These are phyloP conservation scores for Neurospora sp. DNA, from an alignment of 495 filamentous ascomycete genomes.

Conservation along the genomic window DNA sequence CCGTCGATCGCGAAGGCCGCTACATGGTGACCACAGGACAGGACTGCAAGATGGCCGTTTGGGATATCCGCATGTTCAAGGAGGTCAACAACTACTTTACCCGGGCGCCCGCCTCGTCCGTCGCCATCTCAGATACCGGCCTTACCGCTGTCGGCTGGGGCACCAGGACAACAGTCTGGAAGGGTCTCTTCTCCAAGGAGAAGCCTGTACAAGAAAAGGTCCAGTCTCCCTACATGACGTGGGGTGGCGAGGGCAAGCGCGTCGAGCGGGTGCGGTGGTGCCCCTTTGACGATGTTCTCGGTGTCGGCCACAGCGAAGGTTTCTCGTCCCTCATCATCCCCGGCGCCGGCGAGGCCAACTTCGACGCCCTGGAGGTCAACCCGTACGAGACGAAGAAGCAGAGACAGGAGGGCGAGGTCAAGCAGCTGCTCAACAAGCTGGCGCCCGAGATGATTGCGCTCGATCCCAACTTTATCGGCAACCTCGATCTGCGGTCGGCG, in stretches of 20 bases:
- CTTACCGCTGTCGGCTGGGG: slow-evolving; percentile 89
- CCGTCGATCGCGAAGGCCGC: slow-evolving; percentile 77
- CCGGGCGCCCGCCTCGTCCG: slow-evolving; percentile 68
- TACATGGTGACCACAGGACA: slow-evolving; percentile 96
- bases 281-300: slow-evolving; percentile 87
- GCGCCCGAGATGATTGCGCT: slow-evolving; percentile 95
- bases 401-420: slow-evolving; percentile 87
- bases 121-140: slow-evolving; percentile 80
- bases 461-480: slow-evolving; percentile 82
- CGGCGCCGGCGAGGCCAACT: slow-evolving; percentile 93
- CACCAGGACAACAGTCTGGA: slow-evolving; percentile 81
- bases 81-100: slow-evolving; percentile 88
- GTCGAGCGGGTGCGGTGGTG: slow-evolving; percentile 84
- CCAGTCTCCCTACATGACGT: slow-evolving; percentile 82
- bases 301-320: slow-evolving; percentile 71
- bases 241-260: slow-evolving; percentile 75
- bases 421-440: slow-evolving; percentile 79
- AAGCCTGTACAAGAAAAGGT: slow-evolving; percentile 62
- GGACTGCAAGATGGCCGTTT: slow-evolving; percentile 85
- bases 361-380: slow-evolving; percentile 85
- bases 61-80: slow-evolving; percentile 92
- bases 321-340: slow-evolving; percentile 86
- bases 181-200: slow-evolving; percentile 67
- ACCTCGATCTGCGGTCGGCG: slow-evolving; percentile 65
- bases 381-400: slow-evolving; percentile 95